A percentile compares a stretch with the other conserved stretches of the same genome.
phyloP scores from a whole-genome alignment of 768 basidiomycete species.

The Pleurotus djamor region DNA sequence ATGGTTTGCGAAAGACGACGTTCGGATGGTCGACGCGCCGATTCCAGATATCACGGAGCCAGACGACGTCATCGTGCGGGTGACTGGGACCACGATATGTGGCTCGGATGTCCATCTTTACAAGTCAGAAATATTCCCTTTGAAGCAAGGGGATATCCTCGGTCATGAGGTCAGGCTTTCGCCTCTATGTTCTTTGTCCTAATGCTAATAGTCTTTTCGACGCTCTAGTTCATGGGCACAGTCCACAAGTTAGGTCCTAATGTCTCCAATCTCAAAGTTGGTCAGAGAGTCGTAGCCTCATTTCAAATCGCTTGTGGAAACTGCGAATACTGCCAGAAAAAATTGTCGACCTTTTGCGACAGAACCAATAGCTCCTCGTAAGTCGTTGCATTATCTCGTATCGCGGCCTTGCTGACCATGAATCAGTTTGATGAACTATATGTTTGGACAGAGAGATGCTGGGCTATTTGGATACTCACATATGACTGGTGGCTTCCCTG shows the following conservation, averaged over 20 bases:
- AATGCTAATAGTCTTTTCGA: not conserved
- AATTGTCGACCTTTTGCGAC: constrained; percentile 72
- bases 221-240: constrained; percentile 57
- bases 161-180: constrained; percentile 56
- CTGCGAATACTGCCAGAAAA: constrained; percentile 72
- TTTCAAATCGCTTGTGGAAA: constrained; percentile 79
- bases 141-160: constrained; percentile 74
- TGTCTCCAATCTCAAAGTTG: constrained; percentile 56
- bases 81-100: constrained; percentile 76
- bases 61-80: constrained; percentile 73
- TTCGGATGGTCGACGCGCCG: constrained; percentile 35
- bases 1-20: constrained; percentile 60
- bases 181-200: not conserved
- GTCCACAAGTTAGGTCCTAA: constrained; percentile 65
- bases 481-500: constrained; percentile 71
- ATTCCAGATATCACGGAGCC: constrained; percentile 62
- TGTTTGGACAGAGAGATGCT: constrained; percentile 69
- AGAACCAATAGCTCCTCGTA: constrained; percentile 65
- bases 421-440: constrained; percentile 44
- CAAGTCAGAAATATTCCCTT: constrained; percentile 64
- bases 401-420: not conserved
- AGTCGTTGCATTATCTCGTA: constrained; percentile 20
- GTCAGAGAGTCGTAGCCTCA: constrained; percentile 74
- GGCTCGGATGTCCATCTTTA: constrained; percentile 67
- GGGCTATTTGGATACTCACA: constrained; percentile 75